Conservation (phyloP, 805 yeast genomes). For the Candida verbasci region DNA sequence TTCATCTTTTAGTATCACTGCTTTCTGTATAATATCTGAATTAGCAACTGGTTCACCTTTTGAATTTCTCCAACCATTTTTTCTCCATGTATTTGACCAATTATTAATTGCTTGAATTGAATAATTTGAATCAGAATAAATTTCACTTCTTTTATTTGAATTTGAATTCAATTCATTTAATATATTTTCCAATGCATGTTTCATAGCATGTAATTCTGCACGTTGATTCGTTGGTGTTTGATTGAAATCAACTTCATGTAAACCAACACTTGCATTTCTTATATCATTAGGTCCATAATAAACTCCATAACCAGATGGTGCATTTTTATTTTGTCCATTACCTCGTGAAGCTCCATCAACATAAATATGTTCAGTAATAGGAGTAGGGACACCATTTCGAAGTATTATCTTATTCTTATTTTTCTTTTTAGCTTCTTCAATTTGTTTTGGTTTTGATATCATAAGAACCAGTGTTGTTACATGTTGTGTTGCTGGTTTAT, state of each 20-base stretch:
- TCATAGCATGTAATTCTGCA: slow-evolving; percentile 72
- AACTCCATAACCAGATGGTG: slow-evolving; percentile 69
- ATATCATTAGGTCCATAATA: slow-evolving; percentile 55
- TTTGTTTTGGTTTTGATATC: not conserved
- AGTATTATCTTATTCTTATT: too few relatives aligned
- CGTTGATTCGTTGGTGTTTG: slow-evolving; percentile 65
- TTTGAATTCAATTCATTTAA: slow-evolving; percentile 12
- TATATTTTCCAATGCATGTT: slow-evolving; percentile 48
- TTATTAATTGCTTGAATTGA: slow-evolving; percentile 49
- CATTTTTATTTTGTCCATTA: slow-evolving; percentile 42
- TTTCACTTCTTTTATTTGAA: slow-evolving; percentile 30
- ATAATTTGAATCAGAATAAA: slow-evolving; percentile 71
- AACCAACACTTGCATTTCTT: slow-evolving; percentile 52
- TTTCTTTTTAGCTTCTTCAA: too few relatives aligned
- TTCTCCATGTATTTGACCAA: slow-evolving; percentile 58
- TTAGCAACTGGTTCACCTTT: slow-evolving; percentile 47
- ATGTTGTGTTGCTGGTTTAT: not conserved
- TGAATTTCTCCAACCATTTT: slow-evolving; percentile 49
- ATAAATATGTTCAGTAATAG: slow-evolving; percentile 33
- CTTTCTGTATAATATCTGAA: slow-evolving; percentile 43
- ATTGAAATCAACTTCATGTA: slow-evolving; percentile 23
- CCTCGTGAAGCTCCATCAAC: slow-evolving; percentile 77
- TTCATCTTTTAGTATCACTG: slow-evolving; percentile 18
- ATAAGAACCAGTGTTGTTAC: not conserved
- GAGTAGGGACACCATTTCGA: not conserved